Evolutionary conservation across 495 filamentous ascomycete species (phyloP).

Genomic region (Penicillium goetzii): DNA sequence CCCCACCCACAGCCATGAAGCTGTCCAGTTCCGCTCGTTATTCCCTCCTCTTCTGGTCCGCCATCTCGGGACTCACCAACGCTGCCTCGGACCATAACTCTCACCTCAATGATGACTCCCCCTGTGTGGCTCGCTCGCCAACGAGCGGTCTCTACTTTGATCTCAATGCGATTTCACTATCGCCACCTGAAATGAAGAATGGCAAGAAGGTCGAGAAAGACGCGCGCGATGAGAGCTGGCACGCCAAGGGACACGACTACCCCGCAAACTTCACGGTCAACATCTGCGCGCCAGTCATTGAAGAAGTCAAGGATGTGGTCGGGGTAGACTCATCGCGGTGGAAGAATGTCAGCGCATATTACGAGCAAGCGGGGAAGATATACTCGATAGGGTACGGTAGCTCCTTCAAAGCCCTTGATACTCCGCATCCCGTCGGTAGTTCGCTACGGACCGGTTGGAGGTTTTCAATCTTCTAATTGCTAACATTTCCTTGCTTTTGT

Average conservation of each 20-base stretch:
- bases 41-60: conserved; percentile 26
- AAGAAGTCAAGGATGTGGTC: conserved; percentile 69
- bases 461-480: conserved; percentile 2
- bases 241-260: conserved; percentile 82
- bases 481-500: conserved; percentile 6
- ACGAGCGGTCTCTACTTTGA: conserved; percentile 86
- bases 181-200: conserved; percentile 53
- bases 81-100: conserved; percentile 34
- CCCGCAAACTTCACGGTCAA: conserved; percentile 92
- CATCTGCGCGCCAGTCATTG: conserved; percentile 85
- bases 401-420: neutral
- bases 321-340: conserved; percentile 66
- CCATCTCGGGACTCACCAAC: conserved; percentile 23
- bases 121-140: conserved; percentile 80
- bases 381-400: conserved; percentile 81
- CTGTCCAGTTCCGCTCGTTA: conserved; percentile 26
- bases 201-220: conserved; percentile 62
- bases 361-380: conserved; percentile 68
- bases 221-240: conserved; percentile 73
- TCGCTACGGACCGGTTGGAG: neutral
- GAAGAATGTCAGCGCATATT: conserved; percentile 91
- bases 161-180: conserved; percentile 71
- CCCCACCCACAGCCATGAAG: conserved; percentile 26
- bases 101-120: conserved; percentile 37
- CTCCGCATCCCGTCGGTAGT: neutral